phyloP scores from a whole-genome alignment of 805 yeast species.

The Metahyphopichia silvanorum region DNA sequence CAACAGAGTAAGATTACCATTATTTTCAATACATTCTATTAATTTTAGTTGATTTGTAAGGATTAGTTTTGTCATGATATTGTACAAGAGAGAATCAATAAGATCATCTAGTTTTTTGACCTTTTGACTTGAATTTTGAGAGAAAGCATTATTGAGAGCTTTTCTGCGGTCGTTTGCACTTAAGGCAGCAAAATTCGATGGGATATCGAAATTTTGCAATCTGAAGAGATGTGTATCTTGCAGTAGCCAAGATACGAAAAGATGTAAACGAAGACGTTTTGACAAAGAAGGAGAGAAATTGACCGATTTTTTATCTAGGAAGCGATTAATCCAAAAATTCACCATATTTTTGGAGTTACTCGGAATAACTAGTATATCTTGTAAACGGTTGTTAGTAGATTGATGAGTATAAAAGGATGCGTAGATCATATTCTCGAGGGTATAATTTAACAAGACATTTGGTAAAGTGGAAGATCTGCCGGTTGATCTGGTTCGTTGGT shows the following conservation, averaged over 20 bases:
- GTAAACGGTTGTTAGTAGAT: constrained; percentile 6
- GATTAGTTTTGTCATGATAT: constrained; percentile 20
- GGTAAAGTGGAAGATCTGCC: constrained; percentile 34
- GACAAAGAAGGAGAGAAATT: constrained; percentile 3
- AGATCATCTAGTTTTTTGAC: constrained; percentile 35
- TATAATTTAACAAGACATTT: constrained; percentile 33
- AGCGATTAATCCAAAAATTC: constrained; percentile 36
- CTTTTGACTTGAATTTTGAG: constrained; percentile 2
- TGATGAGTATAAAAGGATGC: constrained; percentile 22
- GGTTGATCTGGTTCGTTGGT: constrained; percentile 37
- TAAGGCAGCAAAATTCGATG: background rate
- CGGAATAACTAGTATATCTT: constrained; percentile 24
- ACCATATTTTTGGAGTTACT: constrained; percentile 35
- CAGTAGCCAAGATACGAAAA: constrained; percentile 4
- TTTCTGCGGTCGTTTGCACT: background rate
- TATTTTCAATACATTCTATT: constrained; percentile 10
- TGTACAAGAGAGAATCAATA: constrained; percentile 38
- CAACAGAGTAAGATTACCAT: constrained; percentile 21
- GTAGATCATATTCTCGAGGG: constrained; percentile 36
- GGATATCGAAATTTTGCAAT: background rate
- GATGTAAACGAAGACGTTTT: constrained; percentile 10
- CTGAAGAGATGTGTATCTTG: no score
- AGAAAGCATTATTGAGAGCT: background rate
- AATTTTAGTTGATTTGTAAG: constrained; percentile 16
- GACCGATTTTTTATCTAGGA: constrained; percentile 13